Evolutionary conservation across 2,329 filamentous ascomycete genomes (phyloP), one percentile per base, ranked within the genome.

Genomic region (Phyllosticta citrichinensis): DNA sequence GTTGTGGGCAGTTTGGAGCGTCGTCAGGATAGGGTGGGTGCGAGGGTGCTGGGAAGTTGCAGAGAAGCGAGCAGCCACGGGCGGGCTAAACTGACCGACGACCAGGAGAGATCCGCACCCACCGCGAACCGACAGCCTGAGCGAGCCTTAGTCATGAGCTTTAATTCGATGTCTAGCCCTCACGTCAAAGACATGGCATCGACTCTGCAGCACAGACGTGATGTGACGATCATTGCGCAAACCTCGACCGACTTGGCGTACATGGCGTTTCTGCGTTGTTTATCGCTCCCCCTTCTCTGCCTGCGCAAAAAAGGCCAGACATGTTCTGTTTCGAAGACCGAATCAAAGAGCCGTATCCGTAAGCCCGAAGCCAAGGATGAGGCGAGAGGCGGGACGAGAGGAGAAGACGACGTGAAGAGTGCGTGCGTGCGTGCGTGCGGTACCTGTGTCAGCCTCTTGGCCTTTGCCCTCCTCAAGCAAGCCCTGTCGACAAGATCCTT

Each of bases 91-190:
- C 40, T 47, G 33, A 47, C 40, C n/a, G 33, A 40, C 57, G 52
- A 59, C 52, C 25, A 55, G 53, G 51, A 52, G 53, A 40, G 58
- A 60, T 60, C 58, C 58, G 52, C 58, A 60, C 35, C 6, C 12
- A 25, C 25, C 25, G 24, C n/a, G 58, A 60, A 25, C 52, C 52
- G 50, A n/a, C n/a, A 40, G 17, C 25, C 54, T 55, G 50, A 54
- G 54, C 40, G 55, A 61, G 55, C 52, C 47, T 61, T 61, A 61
- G 59, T 61, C 59, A 61, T 61, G 59, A 55, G 59, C 59, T 55
- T 61, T 61, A 61, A 56, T 61, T 61, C 59, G 50, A 61, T 61
- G 57, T 57, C 59, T 53, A 25, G 27, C 27, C 40, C 35, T 24
- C 58, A 56, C 56, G n/a, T 22, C 35, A 52, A 56, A 55, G 52